A percentile compares a stretch with the other conserved stretches of the same genome.
Evolutionary conservation across 2,329 filamentous ascomycete genomes (phyloP).

Genomic region (Parafenestella ontariensis): DNA sequence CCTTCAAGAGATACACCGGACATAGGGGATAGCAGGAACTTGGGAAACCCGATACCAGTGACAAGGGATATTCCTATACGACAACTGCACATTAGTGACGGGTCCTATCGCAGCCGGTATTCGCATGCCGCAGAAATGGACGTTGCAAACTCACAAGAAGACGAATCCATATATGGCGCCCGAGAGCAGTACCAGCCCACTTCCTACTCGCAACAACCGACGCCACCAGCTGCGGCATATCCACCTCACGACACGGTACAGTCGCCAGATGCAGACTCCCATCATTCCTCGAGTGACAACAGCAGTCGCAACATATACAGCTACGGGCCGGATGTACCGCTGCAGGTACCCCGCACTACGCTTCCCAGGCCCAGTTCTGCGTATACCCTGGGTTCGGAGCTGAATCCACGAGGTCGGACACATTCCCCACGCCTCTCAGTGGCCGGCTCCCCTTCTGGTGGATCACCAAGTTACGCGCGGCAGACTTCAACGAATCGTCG

Average conservation of each 20-base stretch:
- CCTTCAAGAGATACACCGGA: slow-evolving; percentile 45
- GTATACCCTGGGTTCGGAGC: slow-evolving; percentile 77
- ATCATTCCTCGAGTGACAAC: slow-evolving; percentile 40
- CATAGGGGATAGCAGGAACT: slow-evolving; percentile 28
- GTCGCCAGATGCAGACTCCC: slow-evolving; percentile 37
- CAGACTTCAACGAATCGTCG: slow-evolving; percentile 60
- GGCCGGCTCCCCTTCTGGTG: slow-evolving; percentile 48
- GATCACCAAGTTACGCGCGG: slow-evolving; percentile 55
- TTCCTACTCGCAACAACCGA: slow-evolving; percentile 28
- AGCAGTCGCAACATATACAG: slow-evolving; percentile 39
- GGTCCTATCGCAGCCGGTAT: slow-evolving; percentile 39
- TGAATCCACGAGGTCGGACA: slow-evolving; percentile 67
- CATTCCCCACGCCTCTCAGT: slow-evolving; percentile 61
- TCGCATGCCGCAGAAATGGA: slow-evolving; percentile 44
- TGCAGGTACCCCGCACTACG: slow-evolving; percentile 60
- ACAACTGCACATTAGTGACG: slow-evolving; percentile 44
- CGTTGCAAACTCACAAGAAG: slow-evolving; percentile 30
- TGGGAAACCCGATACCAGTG: slow-evolving; percentile 31
- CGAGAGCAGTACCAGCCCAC: slow-evolving; percentile 28
- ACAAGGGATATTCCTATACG: slow-evolving; percentile 45
- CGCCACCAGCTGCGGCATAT: slow-evolving; percentile 31
- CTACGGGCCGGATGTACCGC: slow-evolving; percentile 37
- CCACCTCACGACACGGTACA: slow-evolving; percentile 35
- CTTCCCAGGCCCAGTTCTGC: slow-evolving; percentile 75
- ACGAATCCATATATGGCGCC: slow-evolving; percentile 27